These are phyloP conservation scores for Lachnellula willkommii DNA, from an alignment of 2,329 filamentous ascomycete genomes.

Conservation along the genomic window DNA sequence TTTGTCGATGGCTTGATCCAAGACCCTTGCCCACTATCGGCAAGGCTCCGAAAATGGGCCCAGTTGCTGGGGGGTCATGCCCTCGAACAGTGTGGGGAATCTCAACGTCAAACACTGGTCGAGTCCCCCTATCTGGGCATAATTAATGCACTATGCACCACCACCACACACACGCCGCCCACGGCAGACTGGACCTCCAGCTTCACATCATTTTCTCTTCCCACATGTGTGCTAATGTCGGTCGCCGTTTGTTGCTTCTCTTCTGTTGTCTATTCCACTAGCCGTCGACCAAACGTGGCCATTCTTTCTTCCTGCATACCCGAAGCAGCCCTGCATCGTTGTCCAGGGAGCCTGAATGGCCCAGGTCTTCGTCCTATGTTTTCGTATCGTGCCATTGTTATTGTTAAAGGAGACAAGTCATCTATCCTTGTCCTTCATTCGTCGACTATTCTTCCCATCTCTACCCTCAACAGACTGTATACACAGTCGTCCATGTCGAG, in stretches of 20 bases:
- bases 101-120: constrained; percentile 32
- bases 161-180: constrained; percentile 8
- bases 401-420: constrained; percentile 7
- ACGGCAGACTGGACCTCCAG: constrained; percentile 5
- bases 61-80: constrained; percentile 24
- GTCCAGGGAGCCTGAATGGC: constrained; percentile 16
- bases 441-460: constrained; percentile 2
- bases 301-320: constrained; percentile 19
- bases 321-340: constrained; percentile 26
- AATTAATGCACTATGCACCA: constrained; percentile 31
- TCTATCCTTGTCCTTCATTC: constrained; percentile 12
- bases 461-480: constrained; percentile 2
- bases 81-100: constrained; percentile 29
- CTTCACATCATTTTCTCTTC: constrained; percentile 15
- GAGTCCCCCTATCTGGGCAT: constrained; percentile 25
- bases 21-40: constrained; percentile 27
- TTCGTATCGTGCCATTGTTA: constrained; percentile 7
- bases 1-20: constrained; percentile 23
- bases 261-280: constrained; percentile 25
- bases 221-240: constrained; percentile 27
- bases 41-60: constrained; percentile 28
- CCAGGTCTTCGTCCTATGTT: constrained; percentile 25
- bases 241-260: constrained; percentile 26
- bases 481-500: constrained; percentile 19
- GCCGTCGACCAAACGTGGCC: constrained; percentile 27